Percentiles rank a stretch among this genome's conserved stretches.
Evolutionary conservation across 2,329 filamentous ascomycete genomes (phyloP).

Genomic region (Didymella pinodella): DNA sequence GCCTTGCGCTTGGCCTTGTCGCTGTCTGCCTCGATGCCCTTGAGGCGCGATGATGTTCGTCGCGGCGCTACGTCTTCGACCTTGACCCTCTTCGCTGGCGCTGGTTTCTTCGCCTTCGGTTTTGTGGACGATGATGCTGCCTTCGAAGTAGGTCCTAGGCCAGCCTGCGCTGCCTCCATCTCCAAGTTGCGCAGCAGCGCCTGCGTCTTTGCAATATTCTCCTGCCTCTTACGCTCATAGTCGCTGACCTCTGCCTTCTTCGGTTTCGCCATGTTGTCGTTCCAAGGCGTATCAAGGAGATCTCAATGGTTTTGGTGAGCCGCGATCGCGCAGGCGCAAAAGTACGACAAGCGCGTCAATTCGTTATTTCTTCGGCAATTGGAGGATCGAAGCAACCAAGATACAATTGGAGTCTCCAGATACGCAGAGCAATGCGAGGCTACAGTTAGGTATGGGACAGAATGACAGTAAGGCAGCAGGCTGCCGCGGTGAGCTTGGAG

Average conservation of each 20-base stretch:
- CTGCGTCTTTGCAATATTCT: slow-evolving; percentile 88
- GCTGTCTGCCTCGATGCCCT: slow-evolving; percentile 70
- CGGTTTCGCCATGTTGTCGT: slow-evolving; percentile 43
- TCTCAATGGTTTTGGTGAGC: background rate
- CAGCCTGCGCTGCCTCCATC: slow-evolving; percentile 70
- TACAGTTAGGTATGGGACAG: background rate
- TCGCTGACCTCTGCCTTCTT: slow-evolving; percentile 72
- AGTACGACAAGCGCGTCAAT: slow-evolving; percentile 2
- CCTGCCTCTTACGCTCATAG: slow-evolving; percentile 83
- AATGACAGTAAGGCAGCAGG: background rate
- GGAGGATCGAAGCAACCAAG: background rate
- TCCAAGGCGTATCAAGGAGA: background rate
- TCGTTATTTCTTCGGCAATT: background rate
- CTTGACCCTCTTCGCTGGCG: slow-evolving; percentile 63
- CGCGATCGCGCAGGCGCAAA: slow-evolving; percentile 4
- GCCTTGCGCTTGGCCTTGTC: slow-evolving; percentile 74
- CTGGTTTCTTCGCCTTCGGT: slow-evolving; percentile 53
- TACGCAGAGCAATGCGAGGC: background rate
- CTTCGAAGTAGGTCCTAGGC: slow-evolving; percentile 68
- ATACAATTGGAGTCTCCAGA: background rate
- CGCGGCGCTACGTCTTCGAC: slow-evolving; percentile 63
- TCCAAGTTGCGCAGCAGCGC: slow-evolving; percentile 81
- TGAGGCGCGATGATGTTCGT: slow-evolving; percentile 68
- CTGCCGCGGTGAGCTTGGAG: slow-evolving; percentile 1
- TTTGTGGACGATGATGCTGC: slow-evolving; percentile 57